Evolutionary conservation across 805 yeast genomes (phyloP), one percentile per base, ranked within the genome.

Genomic region (Yamadazyma nakazawae): DNA sequence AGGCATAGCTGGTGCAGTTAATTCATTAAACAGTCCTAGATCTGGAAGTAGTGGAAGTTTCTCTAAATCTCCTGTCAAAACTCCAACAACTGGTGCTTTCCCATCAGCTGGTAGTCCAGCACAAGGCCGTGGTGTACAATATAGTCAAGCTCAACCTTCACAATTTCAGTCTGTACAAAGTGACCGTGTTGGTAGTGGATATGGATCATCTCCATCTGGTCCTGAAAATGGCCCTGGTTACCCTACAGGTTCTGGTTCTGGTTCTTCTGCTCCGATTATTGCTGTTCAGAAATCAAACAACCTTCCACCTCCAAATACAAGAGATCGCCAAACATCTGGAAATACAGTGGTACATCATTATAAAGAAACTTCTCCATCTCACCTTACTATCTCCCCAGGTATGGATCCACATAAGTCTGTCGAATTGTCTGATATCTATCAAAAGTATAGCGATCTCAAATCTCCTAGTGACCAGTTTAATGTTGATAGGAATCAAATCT

Each of bases 1-100:
- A 45, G 88, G 88, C 12, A 58, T 82, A 17, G 72, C 72, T 3
- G 86, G 86, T 30, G 86, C 87, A 0, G 58, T 82, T 2, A 70
- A 63, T 40, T 76, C 84, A 1, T 78, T 83, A 37, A 75, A 69
- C 45, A 64, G 68, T 48, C 72, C 74, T 0, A 28, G 47, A 21
- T 44, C 56, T 31, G 55, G 59, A 21, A 48, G 38, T 28, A 16
- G 47, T 26, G 12, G 47, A n/a, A 37, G 37, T 26, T 43, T 49
- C 26, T 13, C 19, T 12, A 17, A 13, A 16, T 36, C 40, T 19
- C 44, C 44, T 16, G 24, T 13, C 10, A 41, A 41, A 24, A 11
- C n/a, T 8, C 21, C 17, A 12, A 26, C 19, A 36, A 35, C 13
- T 17, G 24, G 21, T 13, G n/a, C 13, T 18, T 12, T 24, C 17